phyloP scores from a whole-genome alignment of 2,329 filamentous ascomycete species.

The Sclerotinia sclerotiorum region DNA sequence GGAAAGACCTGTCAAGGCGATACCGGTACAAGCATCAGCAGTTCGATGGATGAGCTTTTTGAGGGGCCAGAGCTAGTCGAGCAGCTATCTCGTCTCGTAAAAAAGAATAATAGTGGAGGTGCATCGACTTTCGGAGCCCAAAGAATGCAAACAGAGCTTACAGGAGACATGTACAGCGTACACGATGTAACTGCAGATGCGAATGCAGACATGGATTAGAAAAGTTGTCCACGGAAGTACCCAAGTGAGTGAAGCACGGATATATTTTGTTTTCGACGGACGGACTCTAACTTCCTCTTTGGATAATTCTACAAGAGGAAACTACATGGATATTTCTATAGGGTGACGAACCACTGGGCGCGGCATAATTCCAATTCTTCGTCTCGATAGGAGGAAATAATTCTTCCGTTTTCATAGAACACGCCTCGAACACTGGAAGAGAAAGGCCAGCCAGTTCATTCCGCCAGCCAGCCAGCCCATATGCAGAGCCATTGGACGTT shows the following conservation, averaged over 20 bases:
- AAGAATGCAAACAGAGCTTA: constrained; percentile 6
- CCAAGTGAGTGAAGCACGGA: background rate
- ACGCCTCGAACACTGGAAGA: background rate
- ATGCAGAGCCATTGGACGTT: background rate
- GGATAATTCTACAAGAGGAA: background rate
- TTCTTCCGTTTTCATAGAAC: constrained; percentile 21
- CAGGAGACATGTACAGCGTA: constrained; percentile 1
- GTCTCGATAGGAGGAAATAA: constrained; percentile 17
- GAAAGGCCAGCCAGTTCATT: background rate
- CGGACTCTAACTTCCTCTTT: background rate
- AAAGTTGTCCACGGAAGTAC: background rate
- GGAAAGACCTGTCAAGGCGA: constrained; percentile 15
- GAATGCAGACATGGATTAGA: background rate
- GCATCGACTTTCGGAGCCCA: background rate
- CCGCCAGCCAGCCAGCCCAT: background rate
- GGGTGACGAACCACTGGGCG: constrained; percentile 13
- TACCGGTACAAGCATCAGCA: constrained; percentile 5
- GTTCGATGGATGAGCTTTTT: constrained; percentile 6
- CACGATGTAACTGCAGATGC: constrained; percentile 2
- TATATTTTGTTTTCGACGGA: background rate
- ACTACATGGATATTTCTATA: constrained; percentile 14
- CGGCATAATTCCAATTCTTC: background rate
- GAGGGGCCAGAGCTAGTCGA: background rate
- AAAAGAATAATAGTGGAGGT: background rate
- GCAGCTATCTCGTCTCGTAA: background rate